These are phyloP conservation scores for Fomitopsis betulina DNA, from an alignment of 1,284 basidiomycete genomes.

Conservation along the genomic window DNA sequence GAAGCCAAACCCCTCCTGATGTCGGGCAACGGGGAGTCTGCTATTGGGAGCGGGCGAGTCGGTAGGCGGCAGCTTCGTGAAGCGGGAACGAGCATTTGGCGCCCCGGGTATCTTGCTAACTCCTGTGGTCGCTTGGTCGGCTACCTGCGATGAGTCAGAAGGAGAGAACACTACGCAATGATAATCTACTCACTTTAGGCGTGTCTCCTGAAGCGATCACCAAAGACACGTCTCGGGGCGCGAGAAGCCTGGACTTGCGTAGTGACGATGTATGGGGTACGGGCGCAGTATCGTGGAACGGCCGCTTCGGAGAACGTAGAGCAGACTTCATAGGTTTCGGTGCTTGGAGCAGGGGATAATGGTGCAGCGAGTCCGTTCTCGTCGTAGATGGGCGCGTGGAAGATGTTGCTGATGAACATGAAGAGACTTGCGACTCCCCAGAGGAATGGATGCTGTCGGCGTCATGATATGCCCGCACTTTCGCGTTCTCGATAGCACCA, in stretches of 20 bases:
- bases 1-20: slow-evolving; percentile 8
- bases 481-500: neutral
- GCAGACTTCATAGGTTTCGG: neutral
- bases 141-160: neutral
- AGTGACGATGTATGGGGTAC: neutral
- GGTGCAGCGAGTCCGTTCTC: neutral
- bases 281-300: neutral
- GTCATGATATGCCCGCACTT: neutral
- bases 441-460: neutral
- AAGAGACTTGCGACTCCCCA: neutral
- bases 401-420: neutral
- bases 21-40: neutral
- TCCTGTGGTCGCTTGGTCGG: neutral
- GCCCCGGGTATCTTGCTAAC: neutral
- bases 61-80: neutral
- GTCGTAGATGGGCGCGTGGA: neutral
- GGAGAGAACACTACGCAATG: no score
- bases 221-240: neutral
- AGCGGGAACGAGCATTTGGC: neutral
- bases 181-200: neutral
- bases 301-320: neutral
- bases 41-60: neutral
- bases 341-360: neutral
- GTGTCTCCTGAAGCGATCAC: neutral
- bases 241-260: neutral